Evolutionary conservation across 2,329 filamentous ascomycete genomes (phyloP).

Genomic region (Podosphaera fusca): DNA sequence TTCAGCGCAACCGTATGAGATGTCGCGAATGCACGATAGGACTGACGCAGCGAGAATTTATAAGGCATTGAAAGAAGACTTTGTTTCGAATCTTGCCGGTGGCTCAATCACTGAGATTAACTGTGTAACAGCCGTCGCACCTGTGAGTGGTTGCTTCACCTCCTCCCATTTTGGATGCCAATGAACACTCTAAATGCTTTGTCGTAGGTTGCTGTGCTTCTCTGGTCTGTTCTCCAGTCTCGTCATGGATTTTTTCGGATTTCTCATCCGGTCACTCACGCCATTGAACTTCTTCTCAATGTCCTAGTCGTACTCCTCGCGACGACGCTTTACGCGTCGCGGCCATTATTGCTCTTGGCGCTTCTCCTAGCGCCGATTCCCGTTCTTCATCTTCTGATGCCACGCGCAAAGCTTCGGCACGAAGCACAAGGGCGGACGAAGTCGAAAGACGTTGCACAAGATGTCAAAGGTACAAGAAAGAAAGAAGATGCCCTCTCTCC

Average conservation of each 20-base stretch:
- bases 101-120: constrained; percentile 72
- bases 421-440: background rate
- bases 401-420: background rate
- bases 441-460: background rate
- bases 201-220: constrained; percentile 48
- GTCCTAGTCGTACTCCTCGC: constrained; percentile 62
- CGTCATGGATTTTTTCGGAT: constrained; percentile 65
- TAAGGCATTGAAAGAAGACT: constrained; percentile 83
- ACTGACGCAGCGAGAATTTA: constrained; percentile 32
- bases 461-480: constrained; percentile 13
- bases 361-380: constrained; percentile 48
- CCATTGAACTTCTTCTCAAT: constrained; percentile 74
- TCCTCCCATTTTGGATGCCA: constrained; percentile 1
- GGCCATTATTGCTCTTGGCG: constrained; percentile 48
- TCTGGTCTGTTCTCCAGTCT: constrained; percentile 77
- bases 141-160: constrained; percentile 33
- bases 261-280: constrained; percentile 41
- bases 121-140: constrained; percentile 59
- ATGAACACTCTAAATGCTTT: constrained; percentile 5
- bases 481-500: constrained; percentile 25
- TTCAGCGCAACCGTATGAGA: background rate
- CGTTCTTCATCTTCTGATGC: constrained; percentile 19
- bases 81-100: constrained; percentile 76
- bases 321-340: constrained; percentile 60
- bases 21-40: constrained; percentile 11